Percentiles rank a stretch among this genome's conserved stretches.
Conservation (phyloP, 108 stramenopile species). For the Aurantiochytrium sp. region DNA sequence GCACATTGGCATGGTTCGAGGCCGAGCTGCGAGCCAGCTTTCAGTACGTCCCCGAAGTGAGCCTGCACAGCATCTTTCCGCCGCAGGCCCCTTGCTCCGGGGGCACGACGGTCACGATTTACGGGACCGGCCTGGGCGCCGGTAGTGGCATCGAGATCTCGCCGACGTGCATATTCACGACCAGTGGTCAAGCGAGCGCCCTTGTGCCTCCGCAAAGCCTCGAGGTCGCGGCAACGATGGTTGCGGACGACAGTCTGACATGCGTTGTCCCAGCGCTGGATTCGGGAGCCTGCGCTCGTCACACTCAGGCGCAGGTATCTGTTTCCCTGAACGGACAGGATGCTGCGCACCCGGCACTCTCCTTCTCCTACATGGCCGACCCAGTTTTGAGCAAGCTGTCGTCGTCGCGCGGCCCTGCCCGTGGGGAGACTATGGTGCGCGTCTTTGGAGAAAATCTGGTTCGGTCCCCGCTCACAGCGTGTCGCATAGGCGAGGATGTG, state of each 20-base stretch:
- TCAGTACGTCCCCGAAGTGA: constrained; percentile 56
- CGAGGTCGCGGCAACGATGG: not conserved
- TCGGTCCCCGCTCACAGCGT: not conserved
- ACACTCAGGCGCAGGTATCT: not conserved
- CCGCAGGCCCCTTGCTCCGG: constrained; percentile 58
- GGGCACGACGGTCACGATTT: constrained; percentile 57
- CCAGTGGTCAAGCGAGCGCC: too few species aligned
- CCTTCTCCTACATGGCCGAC: not conserved
- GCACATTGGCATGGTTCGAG: not conserved
- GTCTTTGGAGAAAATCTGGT: not conserved
- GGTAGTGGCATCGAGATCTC: too few species aligned
- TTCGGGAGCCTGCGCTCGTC: not conserved
- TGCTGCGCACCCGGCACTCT: not conserved
- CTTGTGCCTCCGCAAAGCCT: too few species aligned
- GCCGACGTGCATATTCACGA: too few species aligned
- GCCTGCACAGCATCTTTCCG: constrained; percentile 50
- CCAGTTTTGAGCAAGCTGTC: not conserved
- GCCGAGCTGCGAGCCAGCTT: too few species aligned
- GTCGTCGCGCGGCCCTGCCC: not conserved
- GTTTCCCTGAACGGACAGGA: not conserved
- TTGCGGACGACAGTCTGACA: not conserved
- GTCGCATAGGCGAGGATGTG: not conserved
- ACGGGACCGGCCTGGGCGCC: constrained; percentile 44
- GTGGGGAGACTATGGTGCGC: not conserved
- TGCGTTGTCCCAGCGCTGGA: not conserved